phyloP scores from a whole-genome alignment of 2,329 filamentous ascomycete genomes.

The Camillea tinctor region DNA sequence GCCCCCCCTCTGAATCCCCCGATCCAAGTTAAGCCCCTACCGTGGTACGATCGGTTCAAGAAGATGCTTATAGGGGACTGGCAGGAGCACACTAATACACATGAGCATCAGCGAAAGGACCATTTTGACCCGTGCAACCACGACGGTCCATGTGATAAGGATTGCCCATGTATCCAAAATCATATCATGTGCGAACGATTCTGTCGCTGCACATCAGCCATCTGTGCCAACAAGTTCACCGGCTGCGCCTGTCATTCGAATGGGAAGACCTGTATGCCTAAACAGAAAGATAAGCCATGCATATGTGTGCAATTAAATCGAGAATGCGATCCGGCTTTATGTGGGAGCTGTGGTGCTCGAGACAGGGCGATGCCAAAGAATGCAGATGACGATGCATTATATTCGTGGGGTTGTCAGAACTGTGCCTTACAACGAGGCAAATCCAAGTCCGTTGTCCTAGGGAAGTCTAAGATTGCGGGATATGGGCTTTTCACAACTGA shows the following conservation, averaged over 20 bases:
- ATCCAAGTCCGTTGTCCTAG: constrained; percentile 65
- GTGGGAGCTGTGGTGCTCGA: constrained; percentile 65
- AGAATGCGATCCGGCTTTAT: constrained; percentile 79
- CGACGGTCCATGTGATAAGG: constrained; percentile 62
- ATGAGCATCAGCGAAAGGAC: constrained; percentile 55
- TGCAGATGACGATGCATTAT: constrained; percentile 55
- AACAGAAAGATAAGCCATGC: constrained; percentile 60
- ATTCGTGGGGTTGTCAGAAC: constrained; percentile 66
- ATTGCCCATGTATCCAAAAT: constrained; percentile 62
- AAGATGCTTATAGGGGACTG: constrained; percentile 55
- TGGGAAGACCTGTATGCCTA: constrained; percentile 58
- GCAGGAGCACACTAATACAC: constrained; percentile 53
- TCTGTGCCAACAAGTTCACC: constrained; percentile 62
- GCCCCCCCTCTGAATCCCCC: constrained; percentile 28
- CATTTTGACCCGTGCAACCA: constrained; percentile 67
- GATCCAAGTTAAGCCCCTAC: constrained; percentile 42
- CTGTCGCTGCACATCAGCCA: constrained; percentile 61
- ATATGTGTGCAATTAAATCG: constrained; percentile 71
- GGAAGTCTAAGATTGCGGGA: constrained; percentile 68
- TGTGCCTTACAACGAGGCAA: constrained; percentile 67
- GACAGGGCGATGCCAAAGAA: constrained; percentile 70
- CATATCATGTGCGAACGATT: constrained; percentile 70
- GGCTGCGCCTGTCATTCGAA: constrained; percentile 62
- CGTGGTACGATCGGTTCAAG: constrained; percentile 57
- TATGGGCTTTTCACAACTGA: constrained; percentile 75